Evolutionary conservation across 148 eudicot genomes (phyloP), one percentile per base, ranked within the genome.

Genomic region (Chenopodium berlandieri): DNA sequence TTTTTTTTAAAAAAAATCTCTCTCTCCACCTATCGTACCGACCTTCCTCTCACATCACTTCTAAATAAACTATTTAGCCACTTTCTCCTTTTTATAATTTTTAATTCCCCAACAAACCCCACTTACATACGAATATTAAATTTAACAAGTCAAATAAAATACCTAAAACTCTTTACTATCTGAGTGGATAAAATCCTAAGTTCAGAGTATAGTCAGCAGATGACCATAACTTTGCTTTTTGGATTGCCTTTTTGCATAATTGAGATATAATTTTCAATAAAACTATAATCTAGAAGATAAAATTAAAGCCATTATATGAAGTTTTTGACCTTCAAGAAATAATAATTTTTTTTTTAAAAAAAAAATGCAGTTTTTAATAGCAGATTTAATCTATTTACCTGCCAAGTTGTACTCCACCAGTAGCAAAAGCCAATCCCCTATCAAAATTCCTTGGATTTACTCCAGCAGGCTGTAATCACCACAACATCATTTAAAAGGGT

Each of bases 361-460:
- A 34, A 37, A 37, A 37, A 37, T 46, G 50, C 46, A 82, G 62
- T 69, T 56, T 32, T 23, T 71, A 68, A 40, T 47, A n/a, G 48
- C 46, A 75, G 71, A 48, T 23, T 23, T 23, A 0, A 23, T 23
- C 47, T 75, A 82, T 89, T 47, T 79, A 94, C 98, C 98, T 92
- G 90, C 90, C 91, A 87, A 79, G 88, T 80, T 89, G 93, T 7
- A 75, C 47, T 84, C 88, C 91, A 80, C 86, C 86, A 78, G 88
- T 84, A 79, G 79, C 83, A 78, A 91, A 78, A 86, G 85, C 64
- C 79, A 79, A 85, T 68, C 80, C 92, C 79, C 87, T 83, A 66
- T 83, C 87, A 74, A 52, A 76, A 77, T 82, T 83, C 84, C 90
- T 87, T 30, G 83, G 84, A 48, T 82, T 83, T 79, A 73, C 84